Evolutionary conservation across 768 basidiomycete genomes (phyloP), one percentile per base, ranked within the genome.

Genomic region (Amanita polypyramis): DNA sequence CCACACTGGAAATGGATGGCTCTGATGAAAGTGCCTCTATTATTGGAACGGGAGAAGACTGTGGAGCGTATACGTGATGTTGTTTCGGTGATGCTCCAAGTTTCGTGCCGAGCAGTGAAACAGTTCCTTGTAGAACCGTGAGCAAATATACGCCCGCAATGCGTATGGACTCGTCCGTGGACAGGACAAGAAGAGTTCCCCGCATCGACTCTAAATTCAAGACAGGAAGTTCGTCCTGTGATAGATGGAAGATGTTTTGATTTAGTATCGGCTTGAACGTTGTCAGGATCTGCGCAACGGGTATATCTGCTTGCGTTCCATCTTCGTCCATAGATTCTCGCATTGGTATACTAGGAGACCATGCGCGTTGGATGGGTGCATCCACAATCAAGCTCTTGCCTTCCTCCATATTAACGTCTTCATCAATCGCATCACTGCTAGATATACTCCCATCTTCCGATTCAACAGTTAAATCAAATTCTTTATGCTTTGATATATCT

Each of bases 1-100:
- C 40, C 12, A 15, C 39, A 14, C 14, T 58, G 46, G 25, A 58
- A 19, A 37, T 29, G 6, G 35, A 35, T 3, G 55, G 36, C 37
- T 21, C 36, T 2, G 43, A 37, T 7, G 55, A 30, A 10, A 52
- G 14, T 44, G 57, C 62, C 43, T 61, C 59, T 17, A 67, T 75
- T 51, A 63, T 58, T 0, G 90, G 87, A 4, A 93, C 58, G 0
- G 90, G 87, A n/a, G 87, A 78, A 0, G 82, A 87, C 2, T 77
- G 72, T 0, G 92, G 89, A 0, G 89, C 85, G 57, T 79, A 94
- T 21, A 94, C 67, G 10, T 62, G 64, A 54, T 89, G 70, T 4
- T 55, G 49, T 2, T 47, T 57, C 1, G 55, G 38, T 1, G 76
- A 76, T 5, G 77, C 55, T 0, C 50, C 41, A 6, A 86, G 57